Evolutionary conservation across 2,329 filamentous ascomycete genomes (phyloP), one percentile per base, ranked within the genome.

Genomic region (Fonsecaea nubica): DNA sequence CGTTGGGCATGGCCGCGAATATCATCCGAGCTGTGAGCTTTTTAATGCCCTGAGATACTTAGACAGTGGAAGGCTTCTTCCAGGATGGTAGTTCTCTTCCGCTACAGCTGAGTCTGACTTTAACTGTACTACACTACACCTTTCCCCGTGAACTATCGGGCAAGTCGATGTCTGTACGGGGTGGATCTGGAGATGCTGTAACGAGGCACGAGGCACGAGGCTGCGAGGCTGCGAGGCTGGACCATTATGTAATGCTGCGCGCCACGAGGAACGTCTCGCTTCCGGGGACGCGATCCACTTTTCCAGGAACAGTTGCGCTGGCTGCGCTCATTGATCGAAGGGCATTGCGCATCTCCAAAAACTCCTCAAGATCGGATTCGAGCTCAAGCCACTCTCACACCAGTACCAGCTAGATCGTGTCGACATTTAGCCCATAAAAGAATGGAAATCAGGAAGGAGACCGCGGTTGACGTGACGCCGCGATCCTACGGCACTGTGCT

Each of bases 401-500:
- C 18, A 30, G 45, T 30, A 12, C 45, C n/a, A 30, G 45, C 45
- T 21, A 50, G 18, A 30, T 30, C 10, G 45, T 10, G 7, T 50
- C 15, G 18, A 50, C 30, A 50, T 7, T 40, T 30, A 21, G 13
- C 62, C 0, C 35, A 38, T 1, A 58, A 40, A 35, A 32, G 6
- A 32, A 68, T 69, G 65, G 56, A 61, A 33, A n/a, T 9, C 13
- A 53, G 13, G 33, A 53, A 42, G 21, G 50, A 32, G 12, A 15
- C 59, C 33, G 48, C 57, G n/a, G 50, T 53, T 42, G 40, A 63
- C 21, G 21, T 67, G 52, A 72, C 77, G 8, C 75, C 75, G 13
- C 74, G 81, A 58, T 75, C 80, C 65, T 82, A 93, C 59, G 90
- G 90, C 76, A 87, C 85, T 71, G 90, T 93, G 74, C 84, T 93